A percentile compares a stretch with the other conserved stretches of the same genome.
These are phyloP conservation scores for Hortaea werneckii DNA, from an alignment of 2,329 filamentous ascomycete genomes.

Conservation along the genomic window DNA sequence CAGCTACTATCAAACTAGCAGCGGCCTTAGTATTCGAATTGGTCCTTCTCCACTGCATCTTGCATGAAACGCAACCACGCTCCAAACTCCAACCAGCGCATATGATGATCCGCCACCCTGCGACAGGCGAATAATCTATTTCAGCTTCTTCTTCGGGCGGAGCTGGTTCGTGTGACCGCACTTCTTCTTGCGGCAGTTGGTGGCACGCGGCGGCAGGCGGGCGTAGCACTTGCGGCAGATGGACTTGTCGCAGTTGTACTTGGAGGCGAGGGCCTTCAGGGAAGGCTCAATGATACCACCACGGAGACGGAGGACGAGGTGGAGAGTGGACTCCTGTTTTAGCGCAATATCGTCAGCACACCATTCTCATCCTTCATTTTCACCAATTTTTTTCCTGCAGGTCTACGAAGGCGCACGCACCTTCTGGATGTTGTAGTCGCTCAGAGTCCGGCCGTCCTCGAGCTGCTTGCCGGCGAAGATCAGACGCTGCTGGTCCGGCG, in stretches of 20 bases:
- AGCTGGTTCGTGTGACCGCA: slow-evolving; percentile 99
- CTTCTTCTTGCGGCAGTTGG: slow-evolving; percentile 99
- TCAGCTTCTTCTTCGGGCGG: slow-evolving; percentile 99
- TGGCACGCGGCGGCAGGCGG: slow-evolving; percentile 92
- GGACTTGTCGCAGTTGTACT: slow-evolving; percentile 99
- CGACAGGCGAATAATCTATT: slow-evolving; percentile 42
- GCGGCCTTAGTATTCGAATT: background rate
- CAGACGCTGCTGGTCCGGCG: slow-evolving; percentile 94
- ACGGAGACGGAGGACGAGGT: slow-evolving; percentile 96
- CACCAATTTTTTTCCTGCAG: background rate
- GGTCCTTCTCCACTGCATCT: background rate
- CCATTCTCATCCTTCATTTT: background rate
- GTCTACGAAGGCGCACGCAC: slow-evolving; percentile 39
- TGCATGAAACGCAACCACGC: background rate
- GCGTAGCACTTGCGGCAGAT: slow-evolving; percentile 99
- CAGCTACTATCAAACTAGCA: background rate
- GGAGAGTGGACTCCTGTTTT: slow-evolving; percentile 84
- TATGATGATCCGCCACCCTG: background rate
- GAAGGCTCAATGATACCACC: slow-evolving; percentile 99
- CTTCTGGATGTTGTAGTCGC: slow-evolving; percentile 99
- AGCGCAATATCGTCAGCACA: slow-evolving; percentile 7
- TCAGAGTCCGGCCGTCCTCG: slow-evolving; percentile 92
- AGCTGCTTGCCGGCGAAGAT: slow-evolving; percentile 99
- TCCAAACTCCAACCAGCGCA: background rate
- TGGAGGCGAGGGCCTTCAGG: slow-evolving; percentile 94